Base-by-base conservation (phyloP, 495 filamentous ascomycete genomes). In the Trichoderma virens region DNA sequence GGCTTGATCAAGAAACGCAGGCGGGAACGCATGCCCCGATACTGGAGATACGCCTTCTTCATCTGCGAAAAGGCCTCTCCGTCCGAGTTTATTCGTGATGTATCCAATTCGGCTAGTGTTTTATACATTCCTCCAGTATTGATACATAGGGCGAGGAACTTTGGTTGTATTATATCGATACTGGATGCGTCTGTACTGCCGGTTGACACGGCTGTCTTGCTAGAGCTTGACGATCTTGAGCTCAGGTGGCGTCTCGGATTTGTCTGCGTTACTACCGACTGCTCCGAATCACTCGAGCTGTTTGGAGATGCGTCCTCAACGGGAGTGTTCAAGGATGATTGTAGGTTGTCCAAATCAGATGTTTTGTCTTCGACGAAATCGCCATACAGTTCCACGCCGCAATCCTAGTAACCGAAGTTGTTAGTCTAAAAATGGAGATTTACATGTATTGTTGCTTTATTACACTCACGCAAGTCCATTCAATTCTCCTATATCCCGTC, bases 101-200 rank as follows among this genome's bases (percentile, higher is more conserved):
- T 59, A 14, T 68, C 64, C 14, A 65, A 45, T 38, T 68, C 66
- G 14, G 45, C 32, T 27, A 68, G 62, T 14, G 32, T 65, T 27
- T 65, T 68, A 32, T 62, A 65, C 39, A 68, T 65, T 2, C 64
- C 66, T 9, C 66, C 34, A 16, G 25, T 68, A 20, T 68, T 65
- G 27, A 68, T 56, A 20, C 66, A 68, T 28, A 68, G 65, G 45
- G 65, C 65, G 20, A 66, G 65, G 28, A 59, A 66, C 28, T 41
- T 66, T 7, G 59, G 14, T 8, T 43, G 11, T 3, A 43, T 8
- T 38, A 38, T 38, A 8, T 43, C 39, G 16, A 43, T 18, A 18
- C 39, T 43, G 11, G 39, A 43, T 43, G 39, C 39, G 3, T 9
- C 39, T 4, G 39, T 43, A 13, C 6, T 8, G 39, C 7, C 14